phyloP scores from a whole-genome alignment of 345 rosid genomes.

The Carallia brachiata region DNA sequence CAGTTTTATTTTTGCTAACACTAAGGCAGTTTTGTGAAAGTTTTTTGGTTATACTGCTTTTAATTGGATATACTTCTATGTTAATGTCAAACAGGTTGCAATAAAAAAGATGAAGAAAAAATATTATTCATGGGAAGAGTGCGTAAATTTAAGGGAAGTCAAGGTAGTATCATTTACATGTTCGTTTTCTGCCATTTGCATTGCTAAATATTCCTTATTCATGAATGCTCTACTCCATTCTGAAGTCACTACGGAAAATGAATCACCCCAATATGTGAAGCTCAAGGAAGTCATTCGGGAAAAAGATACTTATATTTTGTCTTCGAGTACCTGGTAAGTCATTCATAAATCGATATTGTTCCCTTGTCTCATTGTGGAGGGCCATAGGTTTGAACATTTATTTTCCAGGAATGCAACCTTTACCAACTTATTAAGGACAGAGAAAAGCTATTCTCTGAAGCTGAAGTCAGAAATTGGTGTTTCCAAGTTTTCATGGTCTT shows the following conservation, averaged over 20 bases:
- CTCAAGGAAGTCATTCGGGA: constrained; percentile 89
- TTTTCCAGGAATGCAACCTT: constrained; percentile 71
- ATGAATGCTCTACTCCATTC: too few relatives aligned
- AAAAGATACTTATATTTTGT: constrained; percentile 69
- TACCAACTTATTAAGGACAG: constrained; percentile 81
- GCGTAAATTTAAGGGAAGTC: constrained; percentile 80
- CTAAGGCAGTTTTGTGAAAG: background rate
- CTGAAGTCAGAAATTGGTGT: constrained; percentile 77
- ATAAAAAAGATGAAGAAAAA: constrained; percentile 88
- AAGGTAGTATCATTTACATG: too few relatives aligned
- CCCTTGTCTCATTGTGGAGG: too few relatives aligned
- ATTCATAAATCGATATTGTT: background rate
- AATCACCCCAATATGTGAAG: constrained; percentile 82
- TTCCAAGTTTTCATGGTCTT: constrained; percentile 93
- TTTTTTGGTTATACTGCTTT: background rate
- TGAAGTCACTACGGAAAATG: constrained; percentile 75
- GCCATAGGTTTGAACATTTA: background rate
- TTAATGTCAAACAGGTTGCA: constrained; percentile 54
- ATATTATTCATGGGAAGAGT: constrained; percentile 83
- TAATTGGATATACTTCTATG: background rate
- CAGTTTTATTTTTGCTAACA: background rate
- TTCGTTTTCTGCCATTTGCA: too few relatives aligned
- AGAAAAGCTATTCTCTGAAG: constrained; percentile 60
- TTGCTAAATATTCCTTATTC: too few relatives aligned
- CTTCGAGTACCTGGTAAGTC: constrained; percentile 77